phyloP scores from a whole-genome alignment of 164 flowering plant species.

The Protea cynaroides region DNA sequence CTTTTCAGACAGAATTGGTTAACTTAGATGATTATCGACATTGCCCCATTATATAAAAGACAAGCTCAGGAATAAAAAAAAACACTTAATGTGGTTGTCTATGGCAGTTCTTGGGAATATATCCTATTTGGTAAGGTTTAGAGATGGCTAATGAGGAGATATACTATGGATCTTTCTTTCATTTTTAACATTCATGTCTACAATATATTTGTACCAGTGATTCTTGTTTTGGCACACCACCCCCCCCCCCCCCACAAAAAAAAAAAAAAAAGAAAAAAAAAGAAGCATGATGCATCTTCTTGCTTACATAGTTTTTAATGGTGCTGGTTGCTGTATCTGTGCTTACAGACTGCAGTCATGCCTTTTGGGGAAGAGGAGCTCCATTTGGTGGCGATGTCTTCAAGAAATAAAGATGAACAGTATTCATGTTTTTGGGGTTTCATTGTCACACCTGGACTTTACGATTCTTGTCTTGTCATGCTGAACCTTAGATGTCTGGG shows the following conservation, averaged over 20 bases:
- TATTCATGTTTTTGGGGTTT: slow-evolving; percentile 94
- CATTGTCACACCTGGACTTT: slow-evolving; percentile 58
- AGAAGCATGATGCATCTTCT: background rate
- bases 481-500: slow-evolving; percentile 97
- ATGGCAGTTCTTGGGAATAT: no score
- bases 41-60: background rate
- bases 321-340: slow-evolving; percentile 4
- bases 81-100: no score
- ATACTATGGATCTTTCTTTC: background rate
- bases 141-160: no score
- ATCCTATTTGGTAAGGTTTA: no score
- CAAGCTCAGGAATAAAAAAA: background rate
- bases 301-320: no score
- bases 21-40: background rate
- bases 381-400: slow-evolving; percentile 92
- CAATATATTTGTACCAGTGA: background rate
- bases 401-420: slow-evolving; percentile 42
- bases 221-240: no score
- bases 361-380: slow-evolving; percentile 72
- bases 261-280: no score
- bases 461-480: slow-evolving; percentile 83
- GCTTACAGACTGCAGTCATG: slow-evolving; percentile 82
- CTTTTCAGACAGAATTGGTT: background rate
- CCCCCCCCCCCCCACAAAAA: no score
- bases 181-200: background rate